A percentile compares a stretch with the other conserved stretches of the same genome.
phyloP scores from a whole-genome alignment of 129 eudicot genomes.

The Rutidosis leptorrhynchoides region DNA sequence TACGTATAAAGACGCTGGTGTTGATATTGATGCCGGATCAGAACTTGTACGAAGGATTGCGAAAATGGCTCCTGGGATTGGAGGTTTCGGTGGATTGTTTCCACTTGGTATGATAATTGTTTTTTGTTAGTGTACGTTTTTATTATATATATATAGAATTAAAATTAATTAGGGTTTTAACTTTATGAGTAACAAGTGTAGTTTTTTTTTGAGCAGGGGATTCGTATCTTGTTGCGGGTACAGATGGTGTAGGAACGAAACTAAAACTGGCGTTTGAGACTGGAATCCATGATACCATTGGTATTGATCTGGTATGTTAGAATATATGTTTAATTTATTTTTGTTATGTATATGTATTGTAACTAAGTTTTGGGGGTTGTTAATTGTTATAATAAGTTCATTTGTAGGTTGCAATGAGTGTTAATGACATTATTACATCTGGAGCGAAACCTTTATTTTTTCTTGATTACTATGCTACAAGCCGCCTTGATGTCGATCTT shows the following conservation, averaged over 20 bases:
- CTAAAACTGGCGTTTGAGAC: conserved; percentile 95
- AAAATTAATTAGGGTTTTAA: background rate
- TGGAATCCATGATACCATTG: conserved; percentile 81
- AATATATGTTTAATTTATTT: background rate
- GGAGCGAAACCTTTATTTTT: conserved; percentile 96
- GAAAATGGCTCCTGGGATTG: conserved; percentile 96
- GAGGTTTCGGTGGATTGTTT: conserved; percentile 89
- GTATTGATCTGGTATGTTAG: conserved; percentile 89
- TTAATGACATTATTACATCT: conserved; percentile 92
- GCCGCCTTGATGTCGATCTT: conserved; percentile 92
- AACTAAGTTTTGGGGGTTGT: background rate
- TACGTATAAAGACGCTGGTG: conserved; percentile 92
- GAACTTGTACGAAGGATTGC: conserved; percentile 92
- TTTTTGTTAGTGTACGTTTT: background rate
- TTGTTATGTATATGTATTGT: background rate
- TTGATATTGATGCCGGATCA: conserved; percentile 94
- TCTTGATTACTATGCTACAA: conserved; percentile 94
- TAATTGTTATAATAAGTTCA: background rate
- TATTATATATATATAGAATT: background rate
- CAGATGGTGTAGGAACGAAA: conserved; percentile 99
- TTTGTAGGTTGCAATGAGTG: conserved; percentile 93
- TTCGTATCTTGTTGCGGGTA: conserved; percentile 96
- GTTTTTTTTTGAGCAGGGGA: conserved; percentile 50
- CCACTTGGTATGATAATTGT: conserved; percentile 58
- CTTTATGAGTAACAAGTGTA: background rate